A percentile compares a stretch with the other conserved stretches of the same genome.
Conservation (phyloP, 108 stramenopile species). For the Nitzschia inconspicua region DNA sequence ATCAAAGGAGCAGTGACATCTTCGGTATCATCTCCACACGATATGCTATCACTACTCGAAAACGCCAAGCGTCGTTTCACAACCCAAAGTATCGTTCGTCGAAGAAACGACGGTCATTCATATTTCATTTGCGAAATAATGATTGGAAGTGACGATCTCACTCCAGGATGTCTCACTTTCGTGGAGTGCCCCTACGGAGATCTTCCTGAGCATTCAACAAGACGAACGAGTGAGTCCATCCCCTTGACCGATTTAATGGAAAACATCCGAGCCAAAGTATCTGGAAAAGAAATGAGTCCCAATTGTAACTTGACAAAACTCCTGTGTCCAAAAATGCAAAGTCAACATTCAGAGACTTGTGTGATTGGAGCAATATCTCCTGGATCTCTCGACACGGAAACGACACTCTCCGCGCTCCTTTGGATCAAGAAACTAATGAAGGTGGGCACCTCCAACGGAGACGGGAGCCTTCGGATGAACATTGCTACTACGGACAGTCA, state of each 20-base stretch:
- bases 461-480: too few relatives aligned
- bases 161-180: slow-evolving; percentile 7
- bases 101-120: not conserved
- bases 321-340: not conserved
- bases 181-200: slow-evolving; percentile 20
- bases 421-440: not conserved
- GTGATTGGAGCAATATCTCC: slow-evolving; percentile 5
- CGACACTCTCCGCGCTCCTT: not conserved
- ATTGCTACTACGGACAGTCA: not conserved
- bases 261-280: slow-evolving; percentile 2
- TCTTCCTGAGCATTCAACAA: not conserved
- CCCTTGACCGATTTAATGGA: slow-evolving; percentile 10
- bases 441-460: not conserved
- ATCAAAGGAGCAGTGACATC: not conserved
- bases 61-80: slow-evolving; percentile 8
- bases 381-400: not conserved
- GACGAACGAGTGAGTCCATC: not conserved
- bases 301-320: not conserved
- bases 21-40: not conserved
- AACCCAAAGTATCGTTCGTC: not conserved
- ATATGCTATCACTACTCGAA: slow-evolving; percentile 6
- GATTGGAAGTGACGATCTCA: not conserved
- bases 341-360: not conserved
- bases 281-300: not conserved
- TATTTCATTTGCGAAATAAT: slow-evolving; percentile 21